Conservation (phyloP, 2,329 filamentous ascomycete genomes). For the Beauveria medogensis region DNA sequence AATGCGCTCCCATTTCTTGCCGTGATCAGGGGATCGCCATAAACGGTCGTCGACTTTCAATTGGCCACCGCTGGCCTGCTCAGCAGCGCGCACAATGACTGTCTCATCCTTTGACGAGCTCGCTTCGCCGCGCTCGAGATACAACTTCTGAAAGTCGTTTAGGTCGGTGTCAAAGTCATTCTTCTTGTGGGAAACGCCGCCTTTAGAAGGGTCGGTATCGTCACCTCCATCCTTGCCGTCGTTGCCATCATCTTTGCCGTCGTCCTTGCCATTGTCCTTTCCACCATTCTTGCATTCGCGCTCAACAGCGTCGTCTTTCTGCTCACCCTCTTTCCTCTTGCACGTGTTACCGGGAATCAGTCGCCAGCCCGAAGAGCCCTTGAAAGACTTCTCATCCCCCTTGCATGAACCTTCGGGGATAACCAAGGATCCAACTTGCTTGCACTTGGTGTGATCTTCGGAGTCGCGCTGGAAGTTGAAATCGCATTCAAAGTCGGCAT, state of each 20-base stretch:
- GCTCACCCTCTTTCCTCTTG: slow-evolving; percentile 48
- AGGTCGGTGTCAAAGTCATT: slow-evolving; percentile 55
- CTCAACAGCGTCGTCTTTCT: slow-evolving; percentile 67
- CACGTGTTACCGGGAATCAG: slow-evolving; percentile 80
- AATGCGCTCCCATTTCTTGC: slow-evolving; percentile 71
- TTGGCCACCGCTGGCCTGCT: slow-evolving; percentile 21
- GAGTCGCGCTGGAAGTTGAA: slow-evolving; percentile 72
- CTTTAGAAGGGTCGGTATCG: slow-evolving; percentile 45
- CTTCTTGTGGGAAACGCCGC: slow-evolving; percentile 55
- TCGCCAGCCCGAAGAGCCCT: slow-evolving; percentile 82
- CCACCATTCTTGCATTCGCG: slow-evolving; percentile 50
- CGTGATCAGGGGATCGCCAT: slow-evolving; percentile 75
- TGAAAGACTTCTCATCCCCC: slow-evolving; percentile 60
- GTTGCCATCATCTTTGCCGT: slow-evolving; percentile 37
- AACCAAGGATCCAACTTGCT: slow-evolving; percentile 51
- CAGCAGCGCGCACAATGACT: slow-evolving; percentile 46
- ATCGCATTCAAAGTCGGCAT: slow-evolving; percentile 89
- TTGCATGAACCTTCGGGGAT: slow-evolving; percentile 69
- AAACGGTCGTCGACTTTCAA: slow-evolving; percentile 45
- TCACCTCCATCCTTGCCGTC: slow-evolving; percentile 2
- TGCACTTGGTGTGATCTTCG: slow-evolving; percentile 61
- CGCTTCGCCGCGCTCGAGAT: slow-evolving; percentile 68
- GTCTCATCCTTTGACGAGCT: slow-evolving; percentile 64
- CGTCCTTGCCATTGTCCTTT: slow-evolving; percentile 53
- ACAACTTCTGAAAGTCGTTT: slow-evolving; percentile 49